A percentile compares a stretch with the other conserved stretches of the same genome.
Conservation (phyloP, 371 early-diverging fungal species). For the Syncephalastrum contaminatum region DNA sequence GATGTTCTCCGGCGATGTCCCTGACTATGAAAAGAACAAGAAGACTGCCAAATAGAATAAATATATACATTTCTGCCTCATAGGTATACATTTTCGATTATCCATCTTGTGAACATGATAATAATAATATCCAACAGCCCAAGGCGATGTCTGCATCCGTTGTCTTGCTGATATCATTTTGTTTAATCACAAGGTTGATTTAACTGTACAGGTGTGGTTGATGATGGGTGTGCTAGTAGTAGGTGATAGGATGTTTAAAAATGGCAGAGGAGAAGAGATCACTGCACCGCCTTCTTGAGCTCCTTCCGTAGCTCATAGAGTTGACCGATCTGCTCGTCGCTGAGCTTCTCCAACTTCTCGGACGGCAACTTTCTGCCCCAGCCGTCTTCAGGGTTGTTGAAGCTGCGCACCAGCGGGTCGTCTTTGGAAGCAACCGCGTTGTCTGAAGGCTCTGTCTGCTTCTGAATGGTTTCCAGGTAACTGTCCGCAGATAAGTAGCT, state of each 20-base stretch:
- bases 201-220: not conserved
- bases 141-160: not conserved
- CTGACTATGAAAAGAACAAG: conserved; percentile 30
- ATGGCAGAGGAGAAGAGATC: not conserved
- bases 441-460: conserved; percentile 34
- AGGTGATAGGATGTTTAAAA: not conserved
- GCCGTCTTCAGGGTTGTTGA: conserved; percentile 30
- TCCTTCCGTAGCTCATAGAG: conserved; percentile 63
- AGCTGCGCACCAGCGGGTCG: conserved; percentile 36
- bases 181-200: not conserved
- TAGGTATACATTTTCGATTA: too few species aligned
- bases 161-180: not conserved
- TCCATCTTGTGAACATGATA: too few species aligned
- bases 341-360: conserved; percentile 57
- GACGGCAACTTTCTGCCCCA: conserved; percentile 57
- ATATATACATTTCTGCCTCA: not conserved
- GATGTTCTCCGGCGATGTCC: conserved; percentile 39
- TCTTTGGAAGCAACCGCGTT: conserved; percentile 24
- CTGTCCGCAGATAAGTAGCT: conserved; percentile 12
- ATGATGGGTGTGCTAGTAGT: not conserved
- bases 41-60: conserved; percentile 2
- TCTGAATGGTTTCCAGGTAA: conserved; percentile 29
- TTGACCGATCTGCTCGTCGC: conserved; percentile 68
- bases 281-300: conserved; percentile 23
- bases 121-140: too few species aligned